Conservation (phyloP, 176 grass and related monocot genomes). For the Hsuehochloa calcarea region DNA sequence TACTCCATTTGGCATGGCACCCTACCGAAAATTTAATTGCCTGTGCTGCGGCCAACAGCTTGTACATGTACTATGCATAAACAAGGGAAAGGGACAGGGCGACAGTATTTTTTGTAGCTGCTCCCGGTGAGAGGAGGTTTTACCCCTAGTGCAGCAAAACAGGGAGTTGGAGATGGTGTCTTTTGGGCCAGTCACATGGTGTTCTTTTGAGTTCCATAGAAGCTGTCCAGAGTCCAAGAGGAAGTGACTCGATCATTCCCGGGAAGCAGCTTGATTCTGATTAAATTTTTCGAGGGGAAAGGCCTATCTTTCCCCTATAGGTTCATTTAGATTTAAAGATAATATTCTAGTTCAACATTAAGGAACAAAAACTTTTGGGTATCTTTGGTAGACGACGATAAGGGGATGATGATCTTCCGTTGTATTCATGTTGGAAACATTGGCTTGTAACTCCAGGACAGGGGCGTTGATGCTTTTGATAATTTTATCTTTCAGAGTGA, state of each 20-base stretch:
- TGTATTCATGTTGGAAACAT: slow-evolving; percentile 39
- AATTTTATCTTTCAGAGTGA: slow-evolving; percentile 32
- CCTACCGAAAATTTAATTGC: slow-evolving; percentile 83
- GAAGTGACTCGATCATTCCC: slow-evolving; percentile 89
- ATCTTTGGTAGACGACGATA: slow-evolving; percentile 34
- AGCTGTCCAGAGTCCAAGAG: slow-evolving; percentile 89
- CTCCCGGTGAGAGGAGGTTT: slow-evolving; percentile 43
- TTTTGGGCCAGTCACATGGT: slow-evolving; percentile 51
- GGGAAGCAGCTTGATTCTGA: slow-evolving; percentile 84
- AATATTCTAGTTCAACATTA: slow-evolving; percentile 47
- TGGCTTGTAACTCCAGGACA: slow-evolving; percentile 41
- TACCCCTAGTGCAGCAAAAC: slow-evolving; percentile 45
- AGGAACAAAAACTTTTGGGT: slow-evolving; percentile 19
- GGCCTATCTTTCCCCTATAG: slow-evolving; percentile 61
- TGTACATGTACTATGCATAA: slow-evolving; percentile 98
- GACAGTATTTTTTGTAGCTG: slow-evolving; percentile 46
- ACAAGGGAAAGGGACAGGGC: slow-evolving; percentile 23
- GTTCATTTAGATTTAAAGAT: slow-evolving; percentile 68
- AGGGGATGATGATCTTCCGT: slow-evolving; percentile 25
- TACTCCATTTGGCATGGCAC: slow-evolving; percentile 97
- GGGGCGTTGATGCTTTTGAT: slow-evolving; percentile 35
- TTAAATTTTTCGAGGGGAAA: slow-evolving; percentile 53
- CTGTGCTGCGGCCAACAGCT: slow-evolving; percentile 89
- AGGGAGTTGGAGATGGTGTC: slow-evolving; percentile 33
- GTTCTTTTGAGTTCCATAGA: slow-evolving; percentile 50